Base-by-base conservation (phyloP, 228 moss, liverwort and hornwort species). In the Sphagnum magellanicum region DNA sequence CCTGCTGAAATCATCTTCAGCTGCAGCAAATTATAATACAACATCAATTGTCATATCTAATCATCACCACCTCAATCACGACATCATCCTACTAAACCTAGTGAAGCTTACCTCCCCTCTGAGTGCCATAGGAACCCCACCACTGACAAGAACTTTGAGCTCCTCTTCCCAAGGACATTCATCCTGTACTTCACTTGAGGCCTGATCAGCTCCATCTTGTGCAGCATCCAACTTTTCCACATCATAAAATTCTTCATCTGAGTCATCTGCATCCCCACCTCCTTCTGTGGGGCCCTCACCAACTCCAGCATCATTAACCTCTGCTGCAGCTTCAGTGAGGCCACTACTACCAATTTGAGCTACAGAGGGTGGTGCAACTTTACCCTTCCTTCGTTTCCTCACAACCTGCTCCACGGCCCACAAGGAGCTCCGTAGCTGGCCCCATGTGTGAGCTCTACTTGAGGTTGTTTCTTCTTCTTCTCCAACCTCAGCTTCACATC, bases 71-170 rank as follows among this genome's bases (percentile, higher is more conserved):
- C 32, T 32, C 32, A 32, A 32, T 32, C 32, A 32, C 32, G 3
- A 32, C 32, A 32, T 16, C 59, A 63, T 32, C 32, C 32, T 32
- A 32, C 32, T 32, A 32, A 32, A 32, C 32, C 32, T 32, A 32
- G 32, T 32, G 32, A 32, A 55, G 1, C 55, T 6, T 68, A 88
- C 94, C 91, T 95, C 85, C 75, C 95, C 92, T 59, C 95, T 78
- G 73, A 95, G 76, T 17, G 76, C 85, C 68, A 78, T 85, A 10
- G 95, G 95, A 65, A 90, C 87, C 50, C 95, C 95, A 48, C 81
- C 85, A 72, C 90, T 79, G 53, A 95, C 90, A 67, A 84, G 86
- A 64, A 81, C 80, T 71, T 81, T 83, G 48, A 95, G 69, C 78
- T 95, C 92, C 63, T 87, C 85, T 70, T 79, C 79, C 78, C 84